A percentile compares a stretch with the other conserved stretches of the same genome.
phyloP scores from a whole-genome alignment of 2,329 filamentous ascomycete genomes.

The Calonectria leucothoes region DNA sequence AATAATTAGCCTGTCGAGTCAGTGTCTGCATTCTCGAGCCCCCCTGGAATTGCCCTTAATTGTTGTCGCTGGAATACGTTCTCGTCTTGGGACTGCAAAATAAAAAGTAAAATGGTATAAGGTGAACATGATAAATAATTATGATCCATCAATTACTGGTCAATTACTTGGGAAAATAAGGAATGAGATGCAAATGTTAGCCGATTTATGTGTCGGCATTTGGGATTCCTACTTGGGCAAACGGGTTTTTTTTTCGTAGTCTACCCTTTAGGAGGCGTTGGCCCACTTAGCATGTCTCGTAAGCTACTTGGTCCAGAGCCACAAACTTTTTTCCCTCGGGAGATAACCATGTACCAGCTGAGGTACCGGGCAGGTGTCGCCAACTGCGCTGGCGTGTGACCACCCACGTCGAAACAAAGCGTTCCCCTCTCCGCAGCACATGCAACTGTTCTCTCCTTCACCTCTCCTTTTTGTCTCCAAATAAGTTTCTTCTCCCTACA shows the following conservation, averaged over 20 bases:
- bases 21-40: neutral
- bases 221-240: neutral
- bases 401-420: neutral
- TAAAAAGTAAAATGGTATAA: no score
- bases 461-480: neutral
- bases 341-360: neutral
- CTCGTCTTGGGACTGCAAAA: neutral
- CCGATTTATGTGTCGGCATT: neutral
- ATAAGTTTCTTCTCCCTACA: no score
- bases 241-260: neutral
- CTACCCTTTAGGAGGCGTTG: neutral
- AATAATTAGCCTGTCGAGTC: neutral
- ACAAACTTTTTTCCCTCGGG: neutral
- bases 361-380: neutral
- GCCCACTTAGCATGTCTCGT: neutral
- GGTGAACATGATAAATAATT: neutral
- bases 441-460: neutral
- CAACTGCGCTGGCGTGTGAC: neutral
- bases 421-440: neutral
- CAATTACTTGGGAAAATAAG: neutral
- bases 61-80: neutral
- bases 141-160: neutral
- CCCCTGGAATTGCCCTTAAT: neutral
- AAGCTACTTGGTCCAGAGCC: neutral
- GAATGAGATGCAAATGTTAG: neutral